A percentile compares a stretch with the other conserved stretches of the same genome.
Evolutionary conservation across 345 rosid species (phyloP).

Genomic region (Eucalyptus viminalis): DNA sequence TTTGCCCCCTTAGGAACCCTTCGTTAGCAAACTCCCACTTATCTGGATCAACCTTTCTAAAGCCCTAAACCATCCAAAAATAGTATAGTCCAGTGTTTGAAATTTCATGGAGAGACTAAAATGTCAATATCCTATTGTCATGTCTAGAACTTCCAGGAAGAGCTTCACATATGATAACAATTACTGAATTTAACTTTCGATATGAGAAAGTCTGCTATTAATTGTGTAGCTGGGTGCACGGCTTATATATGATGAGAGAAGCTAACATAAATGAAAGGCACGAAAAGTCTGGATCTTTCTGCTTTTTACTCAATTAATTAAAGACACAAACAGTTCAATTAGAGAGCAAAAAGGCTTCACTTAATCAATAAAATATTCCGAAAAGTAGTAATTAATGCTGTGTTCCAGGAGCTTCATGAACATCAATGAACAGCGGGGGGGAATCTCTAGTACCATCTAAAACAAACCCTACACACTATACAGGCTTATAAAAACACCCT

Average conservation of each 20-base stretch:
- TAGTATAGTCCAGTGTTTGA: background rate
- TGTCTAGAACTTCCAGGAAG: background rate
- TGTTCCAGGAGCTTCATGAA: background rate
- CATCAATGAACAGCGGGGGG: background rate
- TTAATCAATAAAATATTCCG: background rate
- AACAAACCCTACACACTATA: background rate
- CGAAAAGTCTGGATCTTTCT: background rate
- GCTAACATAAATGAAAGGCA: background rate
- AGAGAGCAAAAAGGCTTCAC: background rate
- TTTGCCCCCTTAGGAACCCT: slow-evolving; percentile 65
- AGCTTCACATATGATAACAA: background rate
- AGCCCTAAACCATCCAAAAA: slow-evolving; percentile 53
- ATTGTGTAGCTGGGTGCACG: background rate
- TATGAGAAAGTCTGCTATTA: background rate
- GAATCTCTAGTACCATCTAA: background rate
- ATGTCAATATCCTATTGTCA: background rate
- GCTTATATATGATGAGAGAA: background rate
- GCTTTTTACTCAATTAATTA: background rate
- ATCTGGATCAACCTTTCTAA: slow-evolving; percentile 93
- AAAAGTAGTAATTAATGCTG: background rate
- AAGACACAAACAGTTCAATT: background rate
- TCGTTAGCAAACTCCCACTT: slow-evolving; percentile 60
- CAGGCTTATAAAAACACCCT: background rate
- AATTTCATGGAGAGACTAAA: background rate
- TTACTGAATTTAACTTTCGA: background rate